Conservation (phyloP, 1,139 yeast genomes). For the Suhomyces guaymorum region DNA sequence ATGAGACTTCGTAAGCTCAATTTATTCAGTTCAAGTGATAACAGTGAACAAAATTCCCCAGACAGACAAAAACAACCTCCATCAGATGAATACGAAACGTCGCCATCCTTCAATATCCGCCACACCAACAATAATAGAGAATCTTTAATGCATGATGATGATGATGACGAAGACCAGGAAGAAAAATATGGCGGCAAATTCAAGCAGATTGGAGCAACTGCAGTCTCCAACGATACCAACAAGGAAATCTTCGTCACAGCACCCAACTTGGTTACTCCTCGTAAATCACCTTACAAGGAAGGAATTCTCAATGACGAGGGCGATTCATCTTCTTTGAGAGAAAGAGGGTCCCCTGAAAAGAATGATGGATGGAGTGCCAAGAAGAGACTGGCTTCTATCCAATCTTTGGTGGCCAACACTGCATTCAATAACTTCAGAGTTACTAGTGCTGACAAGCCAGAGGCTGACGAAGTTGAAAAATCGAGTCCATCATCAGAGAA, state of each 20-base stretch:
- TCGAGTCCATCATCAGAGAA: slow-evolving; percentile 21
- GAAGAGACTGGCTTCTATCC: slow-evolving; percentile 17
- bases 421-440: slow-evolving; percentile 44
- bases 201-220: slow-evolving; percentile 24
- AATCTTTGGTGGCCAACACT: slow-evolving; percentile 41
- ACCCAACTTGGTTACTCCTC: slow-evolving; percentile 26
- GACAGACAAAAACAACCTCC: slow-evolving; percentile 1
- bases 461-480: slow-evolving; percentile 9
- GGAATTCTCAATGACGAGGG: slow-evolving; percentile 1
- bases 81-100: slow-evolving; percentile 8
- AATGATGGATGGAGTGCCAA: slow-evolving; percentile 9
- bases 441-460: slow-evolving; percentile 11
- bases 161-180: slow-evolving; percentile 21
- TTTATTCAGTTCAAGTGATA: slow-evolving; percentile 25
- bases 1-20: slow-evolving; percentile 47
- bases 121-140: slow-evolving; percentile 16
- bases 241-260: slow-evolving; percentile 46
- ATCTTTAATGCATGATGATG: slow-evolving; percentile 21
- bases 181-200: slow-evolving; percentile 20
- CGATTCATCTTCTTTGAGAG: slow-evolving; percentile 15
- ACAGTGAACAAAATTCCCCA: slow-evolving; percentile 5
- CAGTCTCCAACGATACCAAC: slow-evolving; percentile 19
- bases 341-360: slow-evolving; percentile 23
- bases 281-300: slow-evolving; percentile 5
- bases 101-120: slow-evolving; percentile 23